These are phyloP conservation scores for Taphrina sp. DNA, from an alignment of 1,139 yeast genomes.

Conservation along the genomic window DNA sequence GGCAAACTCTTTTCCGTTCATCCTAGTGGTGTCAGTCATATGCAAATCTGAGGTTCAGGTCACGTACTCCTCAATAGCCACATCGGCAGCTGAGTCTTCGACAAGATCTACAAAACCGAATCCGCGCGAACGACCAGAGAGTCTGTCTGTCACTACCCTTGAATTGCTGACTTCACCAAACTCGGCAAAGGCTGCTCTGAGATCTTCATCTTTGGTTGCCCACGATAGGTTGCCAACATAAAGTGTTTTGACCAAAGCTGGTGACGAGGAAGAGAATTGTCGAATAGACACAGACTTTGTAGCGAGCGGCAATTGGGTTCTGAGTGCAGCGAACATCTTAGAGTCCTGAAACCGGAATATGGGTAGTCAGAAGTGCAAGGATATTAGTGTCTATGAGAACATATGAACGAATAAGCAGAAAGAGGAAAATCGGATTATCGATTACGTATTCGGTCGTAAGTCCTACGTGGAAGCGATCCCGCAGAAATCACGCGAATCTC, in stretches of 20 bases:
- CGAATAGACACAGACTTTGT: constrained; percentile 12
- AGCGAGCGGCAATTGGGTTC: background rate
- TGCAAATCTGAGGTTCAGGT: background rate
- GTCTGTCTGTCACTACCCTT: constrained; percentile 25
- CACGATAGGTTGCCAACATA: constrained; percentile 94
- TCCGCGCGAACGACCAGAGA: constrained; percentile 31
- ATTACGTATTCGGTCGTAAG: too few relatives aligned
- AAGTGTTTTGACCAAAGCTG: constrained; percentile 86
- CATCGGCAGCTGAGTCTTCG: constrained; percentile 16
- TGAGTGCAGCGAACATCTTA: constrained; percentile 4
- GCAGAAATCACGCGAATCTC: too few relatives aligned
- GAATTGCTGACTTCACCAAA: constrained; percentile 8
- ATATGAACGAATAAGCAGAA: background rate
- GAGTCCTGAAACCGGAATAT: too few relatives aligned
- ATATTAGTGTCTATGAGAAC: too few relatives aligned
- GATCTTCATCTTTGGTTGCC: constrained; percentile 75
- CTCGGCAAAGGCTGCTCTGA: constrained; percentile 59
- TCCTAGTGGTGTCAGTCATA: background rate
- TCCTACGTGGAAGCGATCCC: too few relatives aligned
- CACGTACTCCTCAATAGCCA: constrained; percentile 50
- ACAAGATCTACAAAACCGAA: constrained; percentile 26
- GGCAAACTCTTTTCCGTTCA: constrained; percentile 16
- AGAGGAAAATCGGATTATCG: background rate
- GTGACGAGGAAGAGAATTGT: constrained; percentile 13
- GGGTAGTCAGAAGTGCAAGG: too few relatives aligned